Evolutionary conservation across 1,139 yeast genomes (phyloP).

Genomic region (Fermentozyma sake): DNA sequence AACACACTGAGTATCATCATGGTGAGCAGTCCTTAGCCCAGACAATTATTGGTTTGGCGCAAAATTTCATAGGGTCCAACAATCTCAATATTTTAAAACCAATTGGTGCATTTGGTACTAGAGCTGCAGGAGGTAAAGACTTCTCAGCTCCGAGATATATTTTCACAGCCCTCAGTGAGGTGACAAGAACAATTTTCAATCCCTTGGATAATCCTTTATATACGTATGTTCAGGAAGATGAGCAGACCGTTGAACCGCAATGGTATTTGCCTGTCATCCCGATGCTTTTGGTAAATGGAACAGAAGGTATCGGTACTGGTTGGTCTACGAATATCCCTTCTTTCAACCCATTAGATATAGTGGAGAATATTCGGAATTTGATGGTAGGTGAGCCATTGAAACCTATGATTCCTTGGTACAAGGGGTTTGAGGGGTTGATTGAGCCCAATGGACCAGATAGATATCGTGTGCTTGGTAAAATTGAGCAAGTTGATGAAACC

Average conservation of each 20-base stretch:
- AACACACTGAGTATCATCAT: constrained; percentile 91
- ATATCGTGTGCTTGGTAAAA: constrained; percentile 71
- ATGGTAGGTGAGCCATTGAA: constrained; percentile 69
- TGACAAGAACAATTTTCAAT: constrained; percentile 74
- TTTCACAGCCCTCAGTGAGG: constrained; percentile 74
- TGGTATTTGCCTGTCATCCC: constrained; percentile 94
- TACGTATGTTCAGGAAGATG: constrained; percentile 87
- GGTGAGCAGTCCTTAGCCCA: constrained; percentile 87
- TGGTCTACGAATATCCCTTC: constrained; percentile 96
- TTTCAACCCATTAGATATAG: constrained; percentile 82
- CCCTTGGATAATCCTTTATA: constrained; percentile 77
- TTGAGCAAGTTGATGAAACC: constrained; percentile 75
- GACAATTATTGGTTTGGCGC: constrained; percentile 92
- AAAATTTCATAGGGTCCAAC: constrained; percentile 90
- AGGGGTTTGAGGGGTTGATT: constrained; percentile 90
- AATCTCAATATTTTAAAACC: constrained; percentile 83
- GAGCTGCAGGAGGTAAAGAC: constrained; percentile 98
- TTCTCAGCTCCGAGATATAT: constrained; percentile 98
- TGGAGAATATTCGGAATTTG: constrained; percentile 63
- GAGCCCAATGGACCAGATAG: constrained; percentile 62
- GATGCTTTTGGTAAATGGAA: constrained; percentile 88
- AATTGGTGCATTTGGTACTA: constrained; percentile 94
- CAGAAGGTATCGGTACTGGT: constrained; percentile 99
- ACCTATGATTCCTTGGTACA: constrained; percentile 90
- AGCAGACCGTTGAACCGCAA: constrained; percentile 90